Conservation (phyloP, 148 eudicot genomes). For the Fagopyrum tataricum region DNA sequence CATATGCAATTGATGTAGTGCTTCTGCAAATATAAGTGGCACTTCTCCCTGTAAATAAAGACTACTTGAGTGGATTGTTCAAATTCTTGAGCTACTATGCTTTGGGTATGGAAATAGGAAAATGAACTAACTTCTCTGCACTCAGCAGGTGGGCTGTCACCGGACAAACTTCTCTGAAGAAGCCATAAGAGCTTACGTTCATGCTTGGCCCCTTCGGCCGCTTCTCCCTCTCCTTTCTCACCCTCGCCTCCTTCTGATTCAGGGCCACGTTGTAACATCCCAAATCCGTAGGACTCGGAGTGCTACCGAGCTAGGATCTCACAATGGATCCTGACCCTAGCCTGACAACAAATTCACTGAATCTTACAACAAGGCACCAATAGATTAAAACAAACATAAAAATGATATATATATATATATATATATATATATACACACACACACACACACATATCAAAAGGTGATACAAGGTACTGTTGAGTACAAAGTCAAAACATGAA, state of each 20-base stretch:
- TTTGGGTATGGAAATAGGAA: neutral
- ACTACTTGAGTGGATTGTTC: neutral
- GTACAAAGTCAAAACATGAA: too few relatives aligned
- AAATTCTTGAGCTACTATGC: neutral
- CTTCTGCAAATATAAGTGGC: constrained; percentile 59
- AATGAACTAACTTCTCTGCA: constrained; percentile 40
- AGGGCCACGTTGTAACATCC: too few relatives aligned
- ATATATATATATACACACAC: too few relatives aligned
- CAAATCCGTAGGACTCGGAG: too few relatives aligned
- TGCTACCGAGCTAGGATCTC: too few relatives aligned
- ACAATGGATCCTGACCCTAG: too few relatives aligned
- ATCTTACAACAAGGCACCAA: too few relatives aligned
- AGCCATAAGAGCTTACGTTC: constrained; percentile 39
- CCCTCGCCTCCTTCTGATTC: neutral
- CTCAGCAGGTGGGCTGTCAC: neutral
- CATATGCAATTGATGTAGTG: constrained; percentile 84
- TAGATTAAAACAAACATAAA: too few relatives aligned
- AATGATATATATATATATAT: too few relatives aligned
- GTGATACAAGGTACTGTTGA: too few relatives aligned
- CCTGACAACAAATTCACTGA: too few relatives aligned
- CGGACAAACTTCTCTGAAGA: constrained; percentile 31
- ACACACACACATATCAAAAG: too few relatives aligned
- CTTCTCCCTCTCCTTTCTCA: neutral
- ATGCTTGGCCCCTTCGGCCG: constrained; percentile 4
- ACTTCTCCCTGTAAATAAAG: constrained; percentile 21